These are phyloP conservation scores for Penicillium atrosanguineum DNA, from an alignment of 495 filamentous ascomycete species.

Conservation along the genomic window DNA sequence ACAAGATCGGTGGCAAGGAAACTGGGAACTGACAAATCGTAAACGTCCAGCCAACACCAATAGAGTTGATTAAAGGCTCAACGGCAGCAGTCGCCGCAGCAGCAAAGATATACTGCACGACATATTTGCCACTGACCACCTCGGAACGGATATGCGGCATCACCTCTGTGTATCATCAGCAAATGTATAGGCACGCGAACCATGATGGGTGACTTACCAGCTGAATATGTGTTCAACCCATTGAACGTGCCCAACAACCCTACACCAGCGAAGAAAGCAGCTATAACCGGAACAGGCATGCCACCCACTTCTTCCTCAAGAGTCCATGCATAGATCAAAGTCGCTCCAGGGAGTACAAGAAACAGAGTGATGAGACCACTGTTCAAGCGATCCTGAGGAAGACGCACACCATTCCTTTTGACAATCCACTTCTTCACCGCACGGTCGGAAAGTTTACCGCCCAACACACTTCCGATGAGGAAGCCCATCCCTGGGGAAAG, in stretches of 20 bases:
- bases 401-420: slow-evolving; percentile 54
- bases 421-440: slow-evolving; percentile 61
- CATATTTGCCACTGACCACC: slow-evolving; percentile 72
- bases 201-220: slow-evolving; percentile 49
- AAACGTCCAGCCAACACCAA: slow-evolving; percentile 64
- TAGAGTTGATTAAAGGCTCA: slow-evolving; percentile 60
- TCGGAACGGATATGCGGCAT: slow-evolving; percentile 53
- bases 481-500: slow-evolving; percentile 72
- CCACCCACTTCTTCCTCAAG: slow-evolving; percentile 63
- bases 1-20: not conserved
- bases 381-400: slow-evolving; percentile 71
- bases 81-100: slow-evolving; percentile 62
- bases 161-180: slow-evolving; percentile 26
- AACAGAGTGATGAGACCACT: slow-evolving; percentile 62
- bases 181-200: slow-evolving; percentile 22
- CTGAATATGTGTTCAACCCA: slow-evolving; percentile 69
- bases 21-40: slow-evolving; percentile 40
- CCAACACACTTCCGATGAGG: slow-evolving; percentile 64
- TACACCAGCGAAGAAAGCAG: slow-evolving; percentile 66
- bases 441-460: slow-evolving; percentile 66
- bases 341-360: slow-evolving; percentile 58
- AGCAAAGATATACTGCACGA: slow-evolving; percentile 67
- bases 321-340: slow-evolving; percentile 69
- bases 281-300: slow-evolving; percentile 64
- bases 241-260: slow-evolving; percentile 72